Conservation (phyloP, 2,329 filamentous ascomycete genomes). For the Xenoacremonium recifei region DNA sequence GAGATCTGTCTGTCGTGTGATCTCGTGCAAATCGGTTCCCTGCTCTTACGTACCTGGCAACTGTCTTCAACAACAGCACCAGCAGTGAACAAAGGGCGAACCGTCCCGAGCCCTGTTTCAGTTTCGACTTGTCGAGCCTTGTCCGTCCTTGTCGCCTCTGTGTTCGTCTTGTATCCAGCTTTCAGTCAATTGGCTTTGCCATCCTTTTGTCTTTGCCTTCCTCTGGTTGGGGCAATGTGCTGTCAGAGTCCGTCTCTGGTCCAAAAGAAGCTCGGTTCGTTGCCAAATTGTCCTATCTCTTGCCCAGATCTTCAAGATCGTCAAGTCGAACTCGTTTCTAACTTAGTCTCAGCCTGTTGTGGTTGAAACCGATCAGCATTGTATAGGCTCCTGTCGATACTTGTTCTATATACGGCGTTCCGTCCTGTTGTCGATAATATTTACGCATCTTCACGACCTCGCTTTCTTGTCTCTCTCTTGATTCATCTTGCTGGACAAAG, state of each 20-base stretch:
- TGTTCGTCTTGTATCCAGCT: too few species aligned
- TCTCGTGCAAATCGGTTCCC: too few species aligned
- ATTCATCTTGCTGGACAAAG: conserved; percentile 1
- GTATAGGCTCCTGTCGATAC: neutral
- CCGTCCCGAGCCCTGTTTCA: too few species aligned
- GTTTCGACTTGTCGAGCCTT: too few species aligned
- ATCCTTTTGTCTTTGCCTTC: conserved; percentile 12
- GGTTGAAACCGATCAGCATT: conserved; percentile 14
- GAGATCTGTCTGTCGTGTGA: too few species aligned
- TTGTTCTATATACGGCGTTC: neutral
- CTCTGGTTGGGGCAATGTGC: conserved; percentile 20
- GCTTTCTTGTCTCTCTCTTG: conserved; percentile 6
- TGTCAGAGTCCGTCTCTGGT: conserved; percentile 13
- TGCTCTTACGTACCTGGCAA: too few species aligned
- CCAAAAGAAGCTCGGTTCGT: conserved; percentile 21
- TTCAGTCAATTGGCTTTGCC: neutral
- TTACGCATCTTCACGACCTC: neutral
- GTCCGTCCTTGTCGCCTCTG: too few species aligned
- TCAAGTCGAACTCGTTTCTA: conserved; percentile 9
- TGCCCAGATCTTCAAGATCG: conserved; percentile 11
- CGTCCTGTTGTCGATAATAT: neutral
- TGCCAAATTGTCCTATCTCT: conserved; percentile 12
- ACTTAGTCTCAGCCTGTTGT: conserved; percentile 12
- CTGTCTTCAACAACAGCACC: too few species aligned
- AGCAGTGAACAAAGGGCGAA: too few species aligned